Conservation (phyloP, 2,329 filamentous ascomycete genomes). For the Fusarium coffeatum region DNA sequence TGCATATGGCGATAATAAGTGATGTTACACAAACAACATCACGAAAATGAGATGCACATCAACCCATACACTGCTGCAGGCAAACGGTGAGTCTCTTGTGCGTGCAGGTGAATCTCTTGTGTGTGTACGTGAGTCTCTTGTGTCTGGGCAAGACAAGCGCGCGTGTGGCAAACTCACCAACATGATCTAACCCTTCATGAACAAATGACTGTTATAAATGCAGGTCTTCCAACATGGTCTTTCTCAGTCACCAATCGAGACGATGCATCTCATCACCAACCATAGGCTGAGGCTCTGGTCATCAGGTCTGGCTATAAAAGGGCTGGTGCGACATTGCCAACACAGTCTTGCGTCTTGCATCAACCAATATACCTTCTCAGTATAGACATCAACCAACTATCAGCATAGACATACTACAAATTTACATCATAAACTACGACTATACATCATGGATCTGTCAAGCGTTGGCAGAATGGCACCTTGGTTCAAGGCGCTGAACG, state of each 20-base stretch:
- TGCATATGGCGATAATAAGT: neutral
- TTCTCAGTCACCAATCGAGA: neutral
- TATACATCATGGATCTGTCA: conserved; percentile 41
- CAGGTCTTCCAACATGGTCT: conserved; percentile 1
- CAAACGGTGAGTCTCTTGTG: neutral
- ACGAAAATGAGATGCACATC: conserved; percentile 14
- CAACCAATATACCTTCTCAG: neutral
- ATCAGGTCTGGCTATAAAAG: conserved; percentile 14
- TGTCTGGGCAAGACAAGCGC: conserved; percentile 4
- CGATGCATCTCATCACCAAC: conserved; percentile 8
- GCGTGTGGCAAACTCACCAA: conserved; percentile 23
- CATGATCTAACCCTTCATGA: conserved; percentile 3
- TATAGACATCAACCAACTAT: neutral
- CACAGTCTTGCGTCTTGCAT: conserved; percentile 34
- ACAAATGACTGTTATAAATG: conserved; percentile 15
- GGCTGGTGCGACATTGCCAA: conserved; percentile 35
- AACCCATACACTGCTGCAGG: neutral
- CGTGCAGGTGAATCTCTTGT: neutral
- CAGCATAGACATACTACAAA: neutral
- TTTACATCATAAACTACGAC: neutral
- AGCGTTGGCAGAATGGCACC: conserved; percentile 47
- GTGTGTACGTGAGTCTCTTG: neutral
- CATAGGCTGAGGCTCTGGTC: neutral
- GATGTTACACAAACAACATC: conserved; percentile 6
- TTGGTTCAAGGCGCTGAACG: conserved; percentile 43